Evolutionary conservation across 192 early-diverging fungal genomes (phyloP).

Genomic region (Podila epicladia): DNA sequence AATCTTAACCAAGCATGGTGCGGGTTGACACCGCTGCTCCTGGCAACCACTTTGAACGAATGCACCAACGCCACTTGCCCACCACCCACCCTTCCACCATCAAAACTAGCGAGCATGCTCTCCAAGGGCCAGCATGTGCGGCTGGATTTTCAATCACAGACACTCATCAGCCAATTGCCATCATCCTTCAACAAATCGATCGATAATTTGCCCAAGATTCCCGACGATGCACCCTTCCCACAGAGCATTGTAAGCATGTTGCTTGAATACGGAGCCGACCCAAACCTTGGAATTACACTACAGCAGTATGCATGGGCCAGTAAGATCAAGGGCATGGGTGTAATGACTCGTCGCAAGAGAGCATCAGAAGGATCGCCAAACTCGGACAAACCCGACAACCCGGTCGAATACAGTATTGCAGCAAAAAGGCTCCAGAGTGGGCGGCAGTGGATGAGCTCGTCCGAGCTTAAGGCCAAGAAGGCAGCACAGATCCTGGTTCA

Average conservation of each 20-base stretch:
- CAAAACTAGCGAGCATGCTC: slow-evolving; percentile 45
- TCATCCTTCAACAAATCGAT: slow-evolving; percentile 33
- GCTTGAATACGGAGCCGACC: slow-evolving; percentile 54
- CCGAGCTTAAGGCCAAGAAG: slow-evolving; percentile 40
- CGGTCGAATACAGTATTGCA: slow-evolving; percentile 38
- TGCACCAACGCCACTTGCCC: slow-evolving; percentile 47
- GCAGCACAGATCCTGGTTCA: slow-evolving; percentile 4
- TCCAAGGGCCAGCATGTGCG: slow-evolving; percentile 31
- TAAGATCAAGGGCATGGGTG: slow-evolving; percentile 49
- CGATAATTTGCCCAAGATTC: slow-evolving; percentile 22
- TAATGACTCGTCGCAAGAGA: slow-evolving; percentile 30
- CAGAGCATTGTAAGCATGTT: slow-evolving; percentile 44
- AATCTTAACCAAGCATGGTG: slow-evolving; percentile 58
- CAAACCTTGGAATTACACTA: slow-evolving; percentile 48
- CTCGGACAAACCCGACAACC: not conserved
- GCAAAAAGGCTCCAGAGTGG: slow-evolving; percentile 38
- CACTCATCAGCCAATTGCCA: slow-evolving; percentile 27
- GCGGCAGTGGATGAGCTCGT: slow-evolving; percentile 41
- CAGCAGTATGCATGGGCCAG: slow-evolving; percentile 52
- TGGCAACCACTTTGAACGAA: slow-evolving; percentile 44
- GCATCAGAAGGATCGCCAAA: not conserved
- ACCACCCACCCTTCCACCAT: slow-evolving; percentile 44
- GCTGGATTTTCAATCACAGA: slow-evolving; percentile 34
- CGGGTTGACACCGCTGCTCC: slow-evolving; percentile 46
- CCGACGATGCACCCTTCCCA: slow-evolving; percentile 40